Base-by-base conservation (phyloP, 345 rosid species). In the Physaria fendleri region DNA sequence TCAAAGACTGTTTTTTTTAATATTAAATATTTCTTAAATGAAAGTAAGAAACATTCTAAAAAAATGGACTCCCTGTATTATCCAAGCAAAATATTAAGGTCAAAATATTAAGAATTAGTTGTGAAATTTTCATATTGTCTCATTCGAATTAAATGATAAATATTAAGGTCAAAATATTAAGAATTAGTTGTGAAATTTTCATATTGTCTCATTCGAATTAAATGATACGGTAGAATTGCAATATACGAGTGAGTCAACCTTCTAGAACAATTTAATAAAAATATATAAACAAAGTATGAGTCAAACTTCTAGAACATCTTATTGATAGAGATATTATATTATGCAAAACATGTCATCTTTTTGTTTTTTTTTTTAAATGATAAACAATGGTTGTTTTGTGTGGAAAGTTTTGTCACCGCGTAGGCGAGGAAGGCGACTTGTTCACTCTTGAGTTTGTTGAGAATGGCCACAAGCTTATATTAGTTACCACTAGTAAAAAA, bases 211-310 rank as follows among this genome's bases (percentile, higher is more conserved):
- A 13, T 24, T n/a, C 1, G 14, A n/a, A 53, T 16, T 1, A 43
- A 33, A 44, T 33, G 27, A 3, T 8, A 10, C 25, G 69, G 62
- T 54, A 46, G n/a, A 45, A 25, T 2, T 55, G 62, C 46, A 44
- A 22, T 34, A 34, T n/a, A 7, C 46, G 62, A 45, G 56, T 45
- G 48, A 65, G 70, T 65, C 70, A 65, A 56, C 4, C 62, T 55
- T 65, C 70, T 65, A 65, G 62, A 65, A 65, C 9, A 44, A n/a
- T 41, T 5, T 18, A 5, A 35, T 65, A n/a, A 54, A n/a, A 35
- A n/a, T 22, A 64, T n/a, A 11, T 49, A 13, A 4, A 44, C 14
- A 52, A 23, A 33, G 11, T 10, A 23, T 37, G n/a, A n/a, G n/a
- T n/a, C n/a, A n/a, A n/a, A n/a, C n/a, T n/a, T n/a, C n/a, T n/a